Base-by-base conservation (phyloP, 257 asterid species). In the Thymus quinquecostatus region DNA sequence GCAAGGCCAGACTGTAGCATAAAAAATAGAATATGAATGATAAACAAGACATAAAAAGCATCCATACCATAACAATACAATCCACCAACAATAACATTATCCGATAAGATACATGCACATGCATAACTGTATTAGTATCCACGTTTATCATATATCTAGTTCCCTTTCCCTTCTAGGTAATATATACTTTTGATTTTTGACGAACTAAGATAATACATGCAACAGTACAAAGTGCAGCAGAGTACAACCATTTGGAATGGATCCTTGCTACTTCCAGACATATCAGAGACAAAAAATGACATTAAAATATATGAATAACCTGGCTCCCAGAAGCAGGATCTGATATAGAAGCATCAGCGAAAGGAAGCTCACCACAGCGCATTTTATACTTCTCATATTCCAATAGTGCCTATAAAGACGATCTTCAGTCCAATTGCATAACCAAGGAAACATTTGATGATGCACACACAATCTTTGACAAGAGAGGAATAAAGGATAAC, bases 311-410 rank as follows among this genome's bases (percentile, higher is more conserved):
- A 51, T 13, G 66, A 64, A 75, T 50, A 73, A 92, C 98, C 97
- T 84, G 97, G 75, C 69, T 87, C 60, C 87, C 97, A 68, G 85
- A 67, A 71, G 75, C 80, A 74, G 98, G 90, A 59, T 84, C 91
- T 45, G 83, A 49, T 67, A 83, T 72, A 67, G 92, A 77, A 69
- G 90, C 82, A 78, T 86, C 98, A 62, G 78, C 83, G 80, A 90
- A 91, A 48, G 97, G 98, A 75, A 92, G 92, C 82, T 90, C 96
- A 40, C 98, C 98, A 32, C 84, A 68, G 33, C 89, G 95, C 96
- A 90, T 90, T 82, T 92, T 90, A 73, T 85, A 81, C 77, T 92
- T 92, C 53, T 92, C 98, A 74, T 92, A 92, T 81, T 92, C 98
- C 78, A 90, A 66, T 27, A 92, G 82, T 50, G 97, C 88, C 98